These are phyloP conservation scores for Ballota nigra DNA, from an alignment of 257 asterid species.

Conservation along the genomic window DNA sequence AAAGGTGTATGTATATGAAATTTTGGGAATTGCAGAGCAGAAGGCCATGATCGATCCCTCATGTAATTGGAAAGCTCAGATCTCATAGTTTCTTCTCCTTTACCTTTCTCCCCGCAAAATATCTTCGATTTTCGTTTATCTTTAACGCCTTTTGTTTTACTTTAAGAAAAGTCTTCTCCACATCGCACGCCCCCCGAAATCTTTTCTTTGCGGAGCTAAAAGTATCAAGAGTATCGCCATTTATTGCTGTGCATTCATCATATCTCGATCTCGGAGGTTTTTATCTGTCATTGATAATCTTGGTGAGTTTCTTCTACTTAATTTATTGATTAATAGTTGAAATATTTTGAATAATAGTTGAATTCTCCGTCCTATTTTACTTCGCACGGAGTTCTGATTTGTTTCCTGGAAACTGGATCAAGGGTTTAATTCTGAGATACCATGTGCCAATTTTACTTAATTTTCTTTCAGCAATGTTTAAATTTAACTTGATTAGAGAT, in stretches of 20 bases:
- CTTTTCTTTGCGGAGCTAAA: not conserved
- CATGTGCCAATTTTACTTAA: not conserved
- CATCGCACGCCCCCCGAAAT: not conserved
- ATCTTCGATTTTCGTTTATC: conserved; percentile 1
- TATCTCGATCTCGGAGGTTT: conserved; percentile 21
- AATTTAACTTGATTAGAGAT: conserved; percentile 4
- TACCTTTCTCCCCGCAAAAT: not conserved
- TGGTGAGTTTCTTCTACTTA: conserved; percentile 22
- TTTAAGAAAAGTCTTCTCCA: not conserved
- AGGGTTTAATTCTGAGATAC: not conserved
- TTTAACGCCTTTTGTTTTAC: conserved; percentile 5
- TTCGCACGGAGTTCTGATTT: not conserved
- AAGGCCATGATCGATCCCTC: conserved; percentile 18
- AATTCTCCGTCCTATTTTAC: not conserved
- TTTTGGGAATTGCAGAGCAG: not conserved
- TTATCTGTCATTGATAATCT: conserved; percentile 1
- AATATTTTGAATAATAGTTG: not conserved
- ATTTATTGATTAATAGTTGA: conserved; percentile 9
- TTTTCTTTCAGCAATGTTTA: not conserved
- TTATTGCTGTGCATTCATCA: not conserved
- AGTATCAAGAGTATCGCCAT: too few relatives aligned
- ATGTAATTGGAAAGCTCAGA: conserved; percentile 13
- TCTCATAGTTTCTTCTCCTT: conserved; percentile 4
- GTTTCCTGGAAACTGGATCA: conserved; percentile 7
- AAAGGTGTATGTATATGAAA: not conserved